These are phyloP conservation scores for Claviceps quebecensis DNA, from an alignment of 2,329 filamentous ascomycete species.

Conservation along the genomic window DNA sequence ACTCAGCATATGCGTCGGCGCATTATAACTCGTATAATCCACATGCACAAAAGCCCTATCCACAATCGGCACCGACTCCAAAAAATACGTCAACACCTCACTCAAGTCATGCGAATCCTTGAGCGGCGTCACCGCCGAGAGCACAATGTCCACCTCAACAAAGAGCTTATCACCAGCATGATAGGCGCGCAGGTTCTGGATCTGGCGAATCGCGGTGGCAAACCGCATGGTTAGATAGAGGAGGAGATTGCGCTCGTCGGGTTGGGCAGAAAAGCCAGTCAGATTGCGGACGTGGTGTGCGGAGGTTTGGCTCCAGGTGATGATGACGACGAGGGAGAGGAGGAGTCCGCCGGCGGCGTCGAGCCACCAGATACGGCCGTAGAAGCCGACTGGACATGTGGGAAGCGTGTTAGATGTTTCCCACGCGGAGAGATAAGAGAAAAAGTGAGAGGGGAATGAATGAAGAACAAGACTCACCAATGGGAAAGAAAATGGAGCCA, in stretches of 20 bases:
- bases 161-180: constrained; percentile 77
- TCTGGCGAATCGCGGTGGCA: constrained; percentile 72
- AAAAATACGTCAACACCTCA: constrained; percentile 67
- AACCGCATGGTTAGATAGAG: constrained; percentile 91
- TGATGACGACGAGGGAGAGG: constrained; percentile 65
- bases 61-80: constrained; percentile 71
- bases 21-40: constrained; percentile 48
- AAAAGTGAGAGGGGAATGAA: background rate
- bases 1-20: constrained; percentile 43
- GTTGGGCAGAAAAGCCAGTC: constrained; percentile 62
- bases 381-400: constrained; percentile 48
- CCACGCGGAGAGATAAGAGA: background rate
- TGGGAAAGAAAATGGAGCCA: constrained; percentile 77
- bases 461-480: constrained; percentile 29
- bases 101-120: constrained; percentile 69
- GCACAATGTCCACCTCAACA: constrained; percentile 68
- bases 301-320: constrained; percentile 64
- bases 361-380: constrained; percentile 67
- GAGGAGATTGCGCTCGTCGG: constrained; percentile 71
- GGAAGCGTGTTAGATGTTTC: background rate
- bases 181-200: constrained; percentile 74
- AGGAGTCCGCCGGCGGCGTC: constrained; percentile 66
- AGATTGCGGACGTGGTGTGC: constrained; percentile 67
- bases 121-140: constrained; percentile 61
- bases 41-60: constrained; percentile 58